Evolutionary conservation across 371 early-diverging fungal genomes (phyloP).

Genomic region (Smittium culicis): DNA sequence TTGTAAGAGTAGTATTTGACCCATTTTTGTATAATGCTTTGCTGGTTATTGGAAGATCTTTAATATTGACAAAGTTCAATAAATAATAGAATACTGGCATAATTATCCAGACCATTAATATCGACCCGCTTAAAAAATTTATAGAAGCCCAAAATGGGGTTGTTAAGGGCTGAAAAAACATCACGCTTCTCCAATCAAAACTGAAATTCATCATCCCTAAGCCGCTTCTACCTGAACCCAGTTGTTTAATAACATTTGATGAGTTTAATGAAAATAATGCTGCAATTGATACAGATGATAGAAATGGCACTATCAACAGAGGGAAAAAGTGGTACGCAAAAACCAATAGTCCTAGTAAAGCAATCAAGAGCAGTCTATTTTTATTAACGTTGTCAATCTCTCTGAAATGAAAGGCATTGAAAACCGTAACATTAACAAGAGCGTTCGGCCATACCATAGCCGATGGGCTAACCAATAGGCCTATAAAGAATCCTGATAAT

Average conservation of each 20-base stretch:
- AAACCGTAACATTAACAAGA: slow-evolving; percentile 54
- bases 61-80: too few species aligned
- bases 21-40: too few species aligned
- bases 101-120: slow-evolving; percentile 56
- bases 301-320: slow-evolving; percentile 49
- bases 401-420: slow-evolving; percentile 48
- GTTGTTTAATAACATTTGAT: slow-evolving; percentile 37
- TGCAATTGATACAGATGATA: slow-evolving; percentile 57
- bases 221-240: slow-evolving; percentile 48
- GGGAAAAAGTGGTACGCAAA: slow-evolving; percentile 68
- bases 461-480: slow-evolving; percentile 60
- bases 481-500: slow-evolving; percentile 60
- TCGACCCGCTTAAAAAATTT: slow-evolving; percentile 51
- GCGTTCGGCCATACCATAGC: slow-evolving; percentile 75
- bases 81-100: slow-evolving; percentile 45
- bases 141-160: slow-evolving; percentile 60
- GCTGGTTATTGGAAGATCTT: too few species aligned
- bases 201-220: slow-evolving; percentile 52
- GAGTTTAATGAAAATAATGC: slow-evolving; percentile 54
- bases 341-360: slow-evolving; percentile 23
- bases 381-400: not conserved
- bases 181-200: slow-evolving; percentile 62
- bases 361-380: slow-evolving; percentile 20
- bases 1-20: too few species aligned
- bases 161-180: slow-evolving; percentile 44